Percentiles rank a stretch among this genome's conserved stretches.
phyloP scores from a whole-genome alignment of 2,329 filamentous ascomycete species.

The Pseudogymnoascus sp. region DNA sequence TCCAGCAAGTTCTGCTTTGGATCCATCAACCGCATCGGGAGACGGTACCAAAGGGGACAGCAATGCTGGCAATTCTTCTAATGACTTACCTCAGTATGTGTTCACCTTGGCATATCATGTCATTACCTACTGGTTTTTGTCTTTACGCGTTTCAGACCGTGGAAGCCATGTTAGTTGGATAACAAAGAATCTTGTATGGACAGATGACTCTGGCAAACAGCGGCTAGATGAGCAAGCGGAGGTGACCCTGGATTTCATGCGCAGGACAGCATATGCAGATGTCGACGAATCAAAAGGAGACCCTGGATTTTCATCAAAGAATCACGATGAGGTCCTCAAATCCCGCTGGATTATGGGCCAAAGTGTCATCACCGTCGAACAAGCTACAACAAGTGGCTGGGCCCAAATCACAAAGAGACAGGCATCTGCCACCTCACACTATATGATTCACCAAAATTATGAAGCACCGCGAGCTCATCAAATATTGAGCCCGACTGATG shows the following conservation, averaged over 20 bases:
- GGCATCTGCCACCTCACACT: constrained; percentile 54
- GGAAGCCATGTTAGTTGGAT: constrained; percentile 85
- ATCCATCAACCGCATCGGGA: constrained; percentile 26
- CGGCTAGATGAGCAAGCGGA: constrained; percentile 85
- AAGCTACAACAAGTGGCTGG: constrained; percentile 56
- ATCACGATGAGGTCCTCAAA: constrained; percentile 57
- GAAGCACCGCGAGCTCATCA: constrained; percentile 50
- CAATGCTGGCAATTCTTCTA: constrained; percentile 40
- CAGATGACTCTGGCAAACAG: constrained; percentile 64
- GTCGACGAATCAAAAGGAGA: constrained; percentile 66
- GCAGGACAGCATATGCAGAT: constrained; percentile 77
- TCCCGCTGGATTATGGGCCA: constrained; percentile 67
- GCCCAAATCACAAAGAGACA: constrained; percentile 64
- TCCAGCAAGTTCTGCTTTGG: constrained; percentile 16
- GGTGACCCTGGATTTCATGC: constrained; percentile 92
- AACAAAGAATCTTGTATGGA: constrained; percentile 70
- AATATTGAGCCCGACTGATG: constrained; percentile 38
- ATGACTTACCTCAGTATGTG: constrained; percentile 86
- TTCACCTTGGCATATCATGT: constrained; percentile 91
- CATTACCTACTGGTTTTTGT: constrained; percentile 94
- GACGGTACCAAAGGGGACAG: constrained; percentile 35
- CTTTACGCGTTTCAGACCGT: constrained; percentile 75
- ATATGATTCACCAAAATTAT: constrained; percentile 48
- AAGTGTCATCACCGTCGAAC: constrained; percentile 66
- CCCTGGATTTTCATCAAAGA: constrained; percentile 52